Base-by-base conservation (phyloP, 2,329 filamentous ascomycete genomes). In the Sporothrix inflata region DNA sequence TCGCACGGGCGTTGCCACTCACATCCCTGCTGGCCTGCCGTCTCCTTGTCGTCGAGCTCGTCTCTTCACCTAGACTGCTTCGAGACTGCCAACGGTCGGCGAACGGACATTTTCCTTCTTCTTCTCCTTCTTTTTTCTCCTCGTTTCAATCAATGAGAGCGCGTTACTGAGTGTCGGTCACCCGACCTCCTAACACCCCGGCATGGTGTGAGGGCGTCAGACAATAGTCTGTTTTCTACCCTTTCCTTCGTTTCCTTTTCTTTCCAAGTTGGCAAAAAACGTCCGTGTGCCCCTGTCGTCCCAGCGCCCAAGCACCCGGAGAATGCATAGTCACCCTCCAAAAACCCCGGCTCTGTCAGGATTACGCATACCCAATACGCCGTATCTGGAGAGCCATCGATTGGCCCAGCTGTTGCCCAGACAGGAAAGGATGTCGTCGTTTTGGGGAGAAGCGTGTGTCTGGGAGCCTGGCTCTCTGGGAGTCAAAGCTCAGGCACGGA, bases 221-320 rank as follows among this genome's bases (percentile, higher is more conserved):
- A 65, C 60, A 65, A 65, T 45, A 45, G 60, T 45, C 38, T 45
- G 60, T 27, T 42, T 63, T 63, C 21, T 21, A 6, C 8, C 30
- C 14, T 24, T 12, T 3, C 12, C n/a, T 24, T 19, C n/a, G 4
- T 27, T 7, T 61, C 38, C 14, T 45, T 16, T 16, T 8, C 30
- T 24, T 27, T 45, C n/a, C 60, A 27, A 27, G 60, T 16, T 14
- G 16, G n/a, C 12, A 27, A 11, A 53, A 53, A 67, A 51, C 27
- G 45, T 67, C 42, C 65, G 63, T 34, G 42, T 66, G 42, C 14
- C 45, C 45, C 19, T 67, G 45, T 19, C 21, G 66, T 55, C 66
- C 66, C 66, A 69, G 49, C 47, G 66, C 66, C 66, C 66, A 40
- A 57, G 49, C 66, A 30, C 66, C 21, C 24, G 66, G 49, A 57